Evolutionary conservation across 2,329 filamentous ascomycete genomes (phyloP), one percentile per base, ranked within the genome.

Genomic region (Fusarium sp.): DNA sequence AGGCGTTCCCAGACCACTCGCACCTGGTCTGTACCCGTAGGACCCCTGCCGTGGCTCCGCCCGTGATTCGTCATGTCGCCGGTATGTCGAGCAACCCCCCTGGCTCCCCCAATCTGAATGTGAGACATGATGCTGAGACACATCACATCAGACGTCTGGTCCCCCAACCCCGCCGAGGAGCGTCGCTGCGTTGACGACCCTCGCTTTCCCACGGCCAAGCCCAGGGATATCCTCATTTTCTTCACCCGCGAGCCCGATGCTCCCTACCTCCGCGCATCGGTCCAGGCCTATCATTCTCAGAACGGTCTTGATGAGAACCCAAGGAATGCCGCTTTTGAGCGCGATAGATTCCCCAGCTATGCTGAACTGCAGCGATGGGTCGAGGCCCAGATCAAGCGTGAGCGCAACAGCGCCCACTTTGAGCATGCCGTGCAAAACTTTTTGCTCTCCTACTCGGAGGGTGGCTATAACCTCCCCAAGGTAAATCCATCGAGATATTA

Each of bases 1-100:
- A 84, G 76, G 80, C 82, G 52, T 84, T 84, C 64, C 83, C 83
- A 63, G 78, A 83, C 63, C 82, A 84, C 74, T 81, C 83, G 60
- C 83, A 84, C 76, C 76, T 84, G 59, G 82, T 82, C 67, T 84
- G 83, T 73, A 84, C 79, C 62, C 83, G 83, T 68, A 79, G 78
- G 67, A 84, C 81, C 73, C 83, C 82, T 68, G 80, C 74, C 67
- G 79, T 79, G 76, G 79, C 81, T 66, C 82, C 81, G 80, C 83
- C 83, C 54, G 82, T 84, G 73, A 82, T 84, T 78, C 80, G 79
- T 73, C 80, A 79, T 69, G 80, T 81, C 67, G 79, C 81, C 69
- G 83, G 83, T 84, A 83, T 73, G 81, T 81, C 66, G 61, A 75
- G 65, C 68, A 70, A 52, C 64, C 64, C 67, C 69, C 67, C 69